These are phyloP conservation scores for Punica granatum DNA, from an alignment of 345 rosid genomes.

Conservation along the genomic window DNA sequence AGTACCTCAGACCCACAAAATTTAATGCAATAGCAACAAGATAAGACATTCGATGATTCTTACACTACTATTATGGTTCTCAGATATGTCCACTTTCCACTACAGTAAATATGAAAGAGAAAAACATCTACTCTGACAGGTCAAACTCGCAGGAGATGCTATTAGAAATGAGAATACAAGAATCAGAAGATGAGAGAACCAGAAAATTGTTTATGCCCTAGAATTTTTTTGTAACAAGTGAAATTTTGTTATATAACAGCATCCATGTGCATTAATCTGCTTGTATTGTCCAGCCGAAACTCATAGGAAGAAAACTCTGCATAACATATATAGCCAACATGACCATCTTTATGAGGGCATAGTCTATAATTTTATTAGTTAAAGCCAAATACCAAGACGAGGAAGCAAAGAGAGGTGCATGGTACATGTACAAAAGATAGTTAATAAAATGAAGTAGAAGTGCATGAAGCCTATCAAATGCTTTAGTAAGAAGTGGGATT, in stretches of 20 bases:
- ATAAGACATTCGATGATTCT: neutral
- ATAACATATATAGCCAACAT: neutral
- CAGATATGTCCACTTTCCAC: too few species aligned
- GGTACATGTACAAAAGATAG: neutral
- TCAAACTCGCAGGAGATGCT: too few species aligned
- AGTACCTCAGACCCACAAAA: neutral
- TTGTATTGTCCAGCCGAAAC: too few species aligned
- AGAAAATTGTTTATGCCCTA: too few species aligned
- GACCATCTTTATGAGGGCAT: neutral
- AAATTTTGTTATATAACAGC: neutral
- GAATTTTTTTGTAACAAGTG: too few species aligned
- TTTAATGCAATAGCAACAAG: neutral
- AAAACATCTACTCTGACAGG: too few species aligned
- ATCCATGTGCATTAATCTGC: neutral
- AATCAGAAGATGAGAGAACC: too few species aligned
- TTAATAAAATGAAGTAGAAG: neutral
- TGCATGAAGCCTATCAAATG: neutral
- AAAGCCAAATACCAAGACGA: neutral
- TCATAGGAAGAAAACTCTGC: too few species aligned
- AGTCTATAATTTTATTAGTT: neutral
- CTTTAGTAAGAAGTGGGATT: neutral
- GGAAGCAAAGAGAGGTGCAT: neutral
- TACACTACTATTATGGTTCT: too few species aligned
- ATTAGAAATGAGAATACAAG: too few species aligned
- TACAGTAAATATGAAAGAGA: too few species aligned